These are phyloP conservation scores for Talaromyces sp. DNA, from an alignment of 2,329 filamentous ascomycete genomes.

Conservation along the genomic window DNA sequence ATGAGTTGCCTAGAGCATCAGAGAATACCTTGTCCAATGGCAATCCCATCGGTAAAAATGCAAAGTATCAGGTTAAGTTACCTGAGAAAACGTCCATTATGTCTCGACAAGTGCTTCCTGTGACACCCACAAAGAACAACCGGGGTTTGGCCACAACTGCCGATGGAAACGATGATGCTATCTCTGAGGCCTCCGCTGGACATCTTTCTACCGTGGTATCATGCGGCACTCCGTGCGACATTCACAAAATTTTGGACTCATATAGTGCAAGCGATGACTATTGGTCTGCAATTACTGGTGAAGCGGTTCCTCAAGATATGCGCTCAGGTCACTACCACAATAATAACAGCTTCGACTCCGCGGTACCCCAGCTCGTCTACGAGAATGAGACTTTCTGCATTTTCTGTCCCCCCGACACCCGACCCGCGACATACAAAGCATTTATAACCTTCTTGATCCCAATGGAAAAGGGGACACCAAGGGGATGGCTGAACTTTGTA, in stretches of 20 bases:
- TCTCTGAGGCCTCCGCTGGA: slow-evolving; percentile 2
- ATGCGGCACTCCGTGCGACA: slow-evolving; percentile 14
- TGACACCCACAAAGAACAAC: neutral
- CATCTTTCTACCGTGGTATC: slow-evolving; percentile 16
- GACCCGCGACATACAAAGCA: slow-evolving; percentile 23
- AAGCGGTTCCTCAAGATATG: neutral
- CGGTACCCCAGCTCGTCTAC: slow-evolving; percentile 13
- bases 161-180: neutral
- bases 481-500: slow-evolving; percentile 32
- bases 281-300: neutral
- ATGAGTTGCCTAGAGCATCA: neutral
- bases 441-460: slow-evolving; percentile 20
- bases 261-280: neutral
- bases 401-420: slow-evolving; percentile 13
- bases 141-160: neutral
- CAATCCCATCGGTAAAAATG: too few species aligned
- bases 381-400: slow-evolving; percentile 23
- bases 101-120: neutral
- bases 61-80: too few species aligned
- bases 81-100: too few species aligned
- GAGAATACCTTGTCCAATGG: neutral
- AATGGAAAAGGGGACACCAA: slow-evolving; percentile 19
- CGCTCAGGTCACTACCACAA: neutral
- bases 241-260: neutral
- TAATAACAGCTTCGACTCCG: neutral